Evolutionary conservation across 2,329 filamentous ascomycete species (phyloP).

Genomic region (Arthrobotrys conoides): DNA sequence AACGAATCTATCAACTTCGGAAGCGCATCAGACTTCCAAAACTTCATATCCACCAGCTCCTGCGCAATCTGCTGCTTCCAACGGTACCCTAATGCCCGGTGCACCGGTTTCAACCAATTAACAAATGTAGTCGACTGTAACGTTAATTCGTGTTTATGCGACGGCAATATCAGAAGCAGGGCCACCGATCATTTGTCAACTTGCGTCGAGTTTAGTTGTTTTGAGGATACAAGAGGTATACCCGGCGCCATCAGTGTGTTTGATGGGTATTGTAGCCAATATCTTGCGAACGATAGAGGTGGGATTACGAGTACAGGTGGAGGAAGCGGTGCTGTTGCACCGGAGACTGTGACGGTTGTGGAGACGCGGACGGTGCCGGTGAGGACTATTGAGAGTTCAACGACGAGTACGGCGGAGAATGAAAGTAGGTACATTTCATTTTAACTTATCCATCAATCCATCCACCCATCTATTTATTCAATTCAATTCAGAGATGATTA

Average conservation of each 20-base stretch:
- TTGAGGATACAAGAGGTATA: slow-evolving; percentile 1
- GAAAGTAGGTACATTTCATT: not conserved
- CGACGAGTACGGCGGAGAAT: not conserved
- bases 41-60: not conserved
- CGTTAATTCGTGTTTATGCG: slow-evolving; percentile 1
- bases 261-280: not conserved
- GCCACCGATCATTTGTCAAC: slow-evolving; percentile 2
- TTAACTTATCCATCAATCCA: not conserved
- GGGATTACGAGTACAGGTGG: too few species aligned
- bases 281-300: too few species aligned
- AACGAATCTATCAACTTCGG: not conserved
- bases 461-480: not conserved
- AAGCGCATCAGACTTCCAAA: not conserved
- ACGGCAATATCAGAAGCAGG: not conserved
- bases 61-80: not conserved
- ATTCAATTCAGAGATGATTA: too few species aligned
- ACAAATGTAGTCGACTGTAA: not conserved
- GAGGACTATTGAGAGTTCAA: not conserved
- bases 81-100: not conserved
- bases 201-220: slow-evolving; percentile 3
- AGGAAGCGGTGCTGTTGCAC: too few species aligned
- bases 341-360: too few species aligned
- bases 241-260: not conserved
- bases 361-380: too few species aligned
- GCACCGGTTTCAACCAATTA: slow-evolving; percentile 1